phyloP scores from a whole-genome alignment of 169 alveolate species.

The Eimeria praecox region DNA sequence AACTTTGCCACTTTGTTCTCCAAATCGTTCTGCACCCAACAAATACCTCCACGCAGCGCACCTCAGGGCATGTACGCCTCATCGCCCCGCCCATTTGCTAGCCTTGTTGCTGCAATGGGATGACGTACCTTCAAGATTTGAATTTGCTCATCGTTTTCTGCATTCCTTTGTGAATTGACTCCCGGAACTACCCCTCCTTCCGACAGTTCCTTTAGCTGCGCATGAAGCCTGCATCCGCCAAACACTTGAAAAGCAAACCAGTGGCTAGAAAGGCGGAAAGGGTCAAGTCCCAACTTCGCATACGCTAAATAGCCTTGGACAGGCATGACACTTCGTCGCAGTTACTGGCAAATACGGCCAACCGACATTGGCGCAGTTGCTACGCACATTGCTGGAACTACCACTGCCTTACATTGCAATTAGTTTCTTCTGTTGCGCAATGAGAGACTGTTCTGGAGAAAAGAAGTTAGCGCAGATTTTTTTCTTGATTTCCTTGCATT shows the following conservation, averaged over 20 bases:
- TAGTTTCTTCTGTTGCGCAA: slow-evolving; percentile 88
- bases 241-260: background rate
- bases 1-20: slow-evolving; percentile 88
- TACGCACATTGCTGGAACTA: background rate
- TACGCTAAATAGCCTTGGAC: background rate
- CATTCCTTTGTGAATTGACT: background rate
- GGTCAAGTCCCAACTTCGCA: background rate
- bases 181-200: slow-evolving; percentile 75
- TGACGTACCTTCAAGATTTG: slow-evolving; percentile 61
- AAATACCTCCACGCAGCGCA: background rate
- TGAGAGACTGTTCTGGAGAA: slow-evolving; percentile 89
- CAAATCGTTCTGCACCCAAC: slow-evolving; percentile 84
- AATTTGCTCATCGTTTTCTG: slow-evolving; percentile 76
- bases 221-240: slow-evolving; percentile 58
- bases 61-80: background rate
- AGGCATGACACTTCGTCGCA: background rate
- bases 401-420: slow-evolving; percentile 83
- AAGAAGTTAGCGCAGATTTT: slow-evolving; percentile 83
- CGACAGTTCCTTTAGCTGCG: slow-evolving; percentile 78
- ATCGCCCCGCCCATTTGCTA: background rate
- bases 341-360: background rate
- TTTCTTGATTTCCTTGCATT: slow-evolving; percentile 86
- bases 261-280: background rate
- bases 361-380: background rate
- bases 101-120: background rate